phyloP scores from a whole-genome alignment of 305 asterid species.

The Rubia balearica region DNA sequence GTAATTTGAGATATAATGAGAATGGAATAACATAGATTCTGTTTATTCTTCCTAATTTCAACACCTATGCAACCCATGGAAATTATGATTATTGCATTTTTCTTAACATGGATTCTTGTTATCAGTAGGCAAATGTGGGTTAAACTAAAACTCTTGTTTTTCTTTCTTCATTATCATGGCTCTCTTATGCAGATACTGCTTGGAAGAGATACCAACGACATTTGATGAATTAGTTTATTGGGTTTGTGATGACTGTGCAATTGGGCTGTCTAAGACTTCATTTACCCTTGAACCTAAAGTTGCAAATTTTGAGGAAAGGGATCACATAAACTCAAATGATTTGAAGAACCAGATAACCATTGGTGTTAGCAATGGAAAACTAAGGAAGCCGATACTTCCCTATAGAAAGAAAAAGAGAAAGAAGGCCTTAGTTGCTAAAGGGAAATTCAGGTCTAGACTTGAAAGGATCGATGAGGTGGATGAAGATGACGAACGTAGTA shows the following conservation, averaged over 20 bases:
- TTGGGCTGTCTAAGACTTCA: conserved; percentile 14
- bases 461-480: conserved; percentile 10
- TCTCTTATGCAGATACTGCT: conserved; percentile 59
- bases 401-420: conserved; percentile 11
- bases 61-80: no score
- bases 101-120: conserved; percentile 1
- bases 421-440: neutral
- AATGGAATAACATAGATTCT: neutral
- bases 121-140: neutral
- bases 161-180: conserved; percentile 6
- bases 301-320: conserved; percentile 11
- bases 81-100: neutral
- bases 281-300: conserved; percentile 8
- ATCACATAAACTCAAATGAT: conserved; percentile 10
- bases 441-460: neutral
- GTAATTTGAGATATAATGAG: neutral
- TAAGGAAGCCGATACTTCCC: neutral
- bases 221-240: conserved; percentile 54
- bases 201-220: conserved; percentile 43
- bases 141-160: conserved; percentile 1
- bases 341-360: neutral
- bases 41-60: neutral
- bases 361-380: neutral
- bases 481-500: conserved; percentile 9
- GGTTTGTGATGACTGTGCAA: conserved; percentile 60